phyloP scores from a whole-genome alignment of 345 rosid species.

The Jatropha curcas region DNA sequence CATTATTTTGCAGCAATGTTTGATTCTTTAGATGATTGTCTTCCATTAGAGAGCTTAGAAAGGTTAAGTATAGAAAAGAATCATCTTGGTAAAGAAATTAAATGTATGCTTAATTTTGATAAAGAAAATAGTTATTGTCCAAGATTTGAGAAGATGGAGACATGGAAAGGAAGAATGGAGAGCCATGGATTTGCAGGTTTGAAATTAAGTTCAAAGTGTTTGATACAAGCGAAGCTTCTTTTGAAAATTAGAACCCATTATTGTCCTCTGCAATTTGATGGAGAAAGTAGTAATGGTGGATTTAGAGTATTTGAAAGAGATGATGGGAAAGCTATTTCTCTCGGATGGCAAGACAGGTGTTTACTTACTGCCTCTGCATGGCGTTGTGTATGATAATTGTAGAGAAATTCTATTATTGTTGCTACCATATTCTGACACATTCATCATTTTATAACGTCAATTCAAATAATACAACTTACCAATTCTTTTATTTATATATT shows the following conservation, averaged over 20 bases:
- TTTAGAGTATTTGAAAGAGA: slow-evolving; percentile 56
- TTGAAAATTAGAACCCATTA: slow-evolving; percentile 53
- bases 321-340: slow-evolving; percentile 49
- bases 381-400: slow-evolving; percentile 37
- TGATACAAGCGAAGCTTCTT: slow-evolving; percentile 69
- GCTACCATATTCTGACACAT: slow-evolving; percentile 27
- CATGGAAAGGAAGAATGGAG: slow-evolving; percentile 68
- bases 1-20: slow-evolving; percentile 73
- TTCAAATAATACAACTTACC: slow-evolving; percentile 13
- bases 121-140: slow-evolving; percentile 17
- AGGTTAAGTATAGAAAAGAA: slow-evolving; percentile 61
- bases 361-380: slow-evolving; percentile 67
- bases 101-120: slow-evolving; percentile 45
- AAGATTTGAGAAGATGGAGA: slow-evolving; percentile 51
- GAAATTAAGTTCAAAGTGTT: slow-evolving; percentile 51
- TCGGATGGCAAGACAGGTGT: slow-evolving; percentile 66
- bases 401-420: background rate
- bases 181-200: slow-evolving; percentile 51
- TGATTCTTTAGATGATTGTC: slow-evolving; percentile 64
- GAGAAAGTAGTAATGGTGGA: slow-evolving; percentile 41
- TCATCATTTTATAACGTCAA: slow-evolving; percentile 16
- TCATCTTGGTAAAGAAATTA: slow-evolving; percentile 61
- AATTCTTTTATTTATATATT: background rate
- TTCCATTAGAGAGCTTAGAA: slow-evolving; percentile 53
- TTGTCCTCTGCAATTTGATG: slow-evolving; percentile 47